These are phyloP conservation scores for Scorias spongiosa DNA, from an alignment of 2,329 filamentous ascomycete species.

Conservation along the genomic window DNA sequence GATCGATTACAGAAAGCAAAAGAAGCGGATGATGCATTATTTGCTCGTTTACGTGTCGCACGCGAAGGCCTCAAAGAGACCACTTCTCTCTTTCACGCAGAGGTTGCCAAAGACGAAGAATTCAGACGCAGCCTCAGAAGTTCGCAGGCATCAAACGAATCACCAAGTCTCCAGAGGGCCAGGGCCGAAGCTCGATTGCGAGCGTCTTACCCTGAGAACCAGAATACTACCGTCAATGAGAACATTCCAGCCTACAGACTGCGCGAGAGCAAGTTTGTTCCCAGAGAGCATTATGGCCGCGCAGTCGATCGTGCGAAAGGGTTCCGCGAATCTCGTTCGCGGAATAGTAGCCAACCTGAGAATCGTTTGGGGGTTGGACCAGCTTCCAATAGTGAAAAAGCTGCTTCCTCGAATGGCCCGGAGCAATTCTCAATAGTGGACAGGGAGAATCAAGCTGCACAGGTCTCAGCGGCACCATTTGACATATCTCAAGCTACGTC, in stretches of 20 bases:
- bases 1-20: constrained; percentile 7
- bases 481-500: no score
- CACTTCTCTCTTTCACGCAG: constrained; percentile 5
- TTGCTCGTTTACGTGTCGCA: constrained; percentile 19
- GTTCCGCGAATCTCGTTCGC: constrained; percentile 10
- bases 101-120: constrained; percentile 9
- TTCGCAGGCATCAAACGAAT: constrained; percentile 14
- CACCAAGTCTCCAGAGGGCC: constrained; percentile 18
- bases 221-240: constrained; percentile 2
- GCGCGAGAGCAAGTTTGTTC: constrained; percentile 22
- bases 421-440: no score
- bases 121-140: constrained; percentile 10
- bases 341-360: constrained; percentile 3
- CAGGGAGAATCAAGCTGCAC: no score
- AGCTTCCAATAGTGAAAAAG: no score
- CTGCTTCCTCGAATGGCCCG: no score
- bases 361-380: not conserved
- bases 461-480: no score
- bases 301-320: constrained; percentile 19
- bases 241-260: constrained; percentile 21
- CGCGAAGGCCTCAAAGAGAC: constrained; percentile 10
- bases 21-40: constrained; percentile 19
- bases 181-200: constrained; percentile 17
- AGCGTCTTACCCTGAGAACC: constrained; percentile 6
- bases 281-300: constrained; percentile 19